These are phyloP conservation scores for Zelopaecilomyces penicillatus DNA, from an alignment of 2,329 filamentous ascomycete species.

Conservation along the genomic window DNA sequence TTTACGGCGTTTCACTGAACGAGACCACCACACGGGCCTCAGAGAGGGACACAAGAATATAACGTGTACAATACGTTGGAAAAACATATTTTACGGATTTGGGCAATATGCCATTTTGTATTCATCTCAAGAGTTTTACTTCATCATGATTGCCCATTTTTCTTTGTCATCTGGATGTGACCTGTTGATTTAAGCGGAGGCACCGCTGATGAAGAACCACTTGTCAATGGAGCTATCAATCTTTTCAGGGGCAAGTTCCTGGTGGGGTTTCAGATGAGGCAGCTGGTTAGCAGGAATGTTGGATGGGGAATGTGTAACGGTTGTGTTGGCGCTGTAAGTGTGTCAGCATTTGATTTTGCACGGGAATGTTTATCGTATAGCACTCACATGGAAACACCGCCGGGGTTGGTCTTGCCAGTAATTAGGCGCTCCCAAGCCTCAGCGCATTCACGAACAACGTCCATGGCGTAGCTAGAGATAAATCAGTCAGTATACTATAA, in stretches of 20 bases:
- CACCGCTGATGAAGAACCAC: constrained; percentile 99
- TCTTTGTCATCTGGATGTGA: too few species aligned
- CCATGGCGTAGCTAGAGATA: constrained; percentile 70
- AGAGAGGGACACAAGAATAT: too few species aligned
- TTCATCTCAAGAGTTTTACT: too few species aligned
- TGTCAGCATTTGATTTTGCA: constrained; percentile 52
- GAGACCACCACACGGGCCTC: constrained; percentile 9
- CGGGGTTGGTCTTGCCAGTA: constrained; percentile 74
- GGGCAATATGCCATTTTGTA: too few species aligned
- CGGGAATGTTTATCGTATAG: constrained; percentile 25
- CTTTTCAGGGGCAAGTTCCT: constrained; percentile 76
- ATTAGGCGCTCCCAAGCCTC: constrained; percentile 97
- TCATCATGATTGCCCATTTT: too few species aligned
- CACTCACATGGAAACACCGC: constrained; percentile 76
- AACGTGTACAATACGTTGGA: constrained; percentile 17
- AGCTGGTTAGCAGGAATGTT: constrained; percentile 63
- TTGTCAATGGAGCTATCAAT: constrained; percentile 98
- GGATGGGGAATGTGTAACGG: constrained; percentile 64
- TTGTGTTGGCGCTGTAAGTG: constrained; percentile 64
- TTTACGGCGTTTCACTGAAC: constrained; percentile 25
- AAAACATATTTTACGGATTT: constrained; percentile 1
- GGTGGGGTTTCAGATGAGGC: constrained; percentile 65
- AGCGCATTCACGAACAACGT: constrained; percentile 89
- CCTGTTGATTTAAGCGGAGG: constrained; percentile 56
- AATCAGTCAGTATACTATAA: constrained; percentile 4